Evolutionary conservation across 768 basidiomycete species (phyloP), one percentile per base, ranked within the genome.

Genomic region (Serendipita sp.): DNA sequence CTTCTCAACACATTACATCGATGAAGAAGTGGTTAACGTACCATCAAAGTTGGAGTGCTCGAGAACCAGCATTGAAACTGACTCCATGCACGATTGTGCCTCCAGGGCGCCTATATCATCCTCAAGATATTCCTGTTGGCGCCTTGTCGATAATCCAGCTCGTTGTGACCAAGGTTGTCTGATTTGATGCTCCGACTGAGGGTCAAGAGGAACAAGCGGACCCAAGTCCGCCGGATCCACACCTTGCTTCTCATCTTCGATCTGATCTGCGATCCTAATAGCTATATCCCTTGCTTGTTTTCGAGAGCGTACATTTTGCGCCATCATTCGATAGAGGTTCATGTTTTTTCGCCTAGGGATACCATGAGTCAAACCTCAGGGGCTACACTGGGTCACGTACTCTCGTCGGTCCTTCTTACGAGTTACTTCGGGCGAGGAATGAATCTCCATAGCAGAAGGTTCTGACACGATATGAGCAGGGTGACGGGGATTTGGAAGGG

Each of bases 11-110:
- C 3, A 48, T 65, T 3, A 32, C 28, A 11, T 35, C 35, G 3
- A 38, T 36, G 3, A 38, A 35, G 36, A 45, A 23, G 47, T 23
- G 23, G 23, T 23, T 15, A 65, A 74, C 84, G 65, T 65, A 88
- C 92, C 90, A 79, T 96, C 94, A 70, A 96, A 96, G 1, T 93
- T 93, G 56, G 81, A 79, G 77, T 96, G 94, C 69, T 95, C 91
- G 69, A 96, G 70, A 62, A 95, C 79, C 76, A 89, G 91, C 63
- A 76, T 75, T 28, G 81, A 78, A 80, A 83, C 81, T 89, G 85
- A 91, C 68, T 78, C 76, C 70, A 86, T 70, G 75, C 86, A 93
- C 64, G 83, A 79, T 48, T 76, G 73, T 5, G 85, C 84, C 65
- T 78, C 83, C 65, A 77, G 74, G 66, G 79, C 79, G 1, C 85